These are phyloP conservation scores for Apium graveolens DNA, from an alignment of 129 eudicot species.

Conservation along the genomic window DNA sequence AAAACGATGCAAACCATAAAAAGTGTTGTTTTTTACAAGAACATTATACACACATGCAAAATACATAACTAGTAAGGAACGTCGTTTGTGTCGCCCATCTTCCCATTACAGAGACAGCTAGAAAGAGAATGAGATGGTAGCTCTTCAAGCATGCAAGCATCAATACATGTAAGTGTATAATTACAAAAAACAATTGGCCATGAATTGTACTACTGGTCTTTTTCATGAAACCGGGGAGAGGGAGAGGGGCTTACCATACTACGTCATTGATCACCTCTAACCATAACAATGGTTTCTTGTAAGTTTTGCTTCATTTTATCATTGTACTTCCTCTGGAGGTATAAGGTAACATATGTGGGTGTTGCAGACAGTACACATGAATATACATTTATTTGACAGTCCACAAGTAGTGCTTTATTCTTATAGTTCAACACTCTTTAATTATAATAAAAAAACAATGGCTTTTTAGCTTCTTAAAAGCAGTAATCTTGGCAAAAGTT, in stretches of 20 bases:
- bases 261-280: background rate
- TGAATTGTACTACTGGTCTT: too few species aligned
- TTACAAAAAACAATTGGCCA: too few species aligned
- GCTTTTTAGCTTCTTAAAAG: background rate
- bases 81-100: background rate
- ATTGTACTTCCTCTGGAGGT: too few species aligned
- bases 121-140: background rate
- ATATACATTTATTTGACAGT: background rate
- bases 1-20: background rate
- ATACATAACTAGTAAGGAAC: background rate
- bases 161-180: background rate
- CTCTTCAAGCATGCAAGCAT: background rate
- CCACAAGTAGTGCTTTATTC: background rate
- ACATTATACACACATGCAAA: background rate
- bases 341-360: background rate
- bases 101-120: background rate
- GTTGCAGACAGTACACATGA: background rate
- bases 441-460: too few species aligned
- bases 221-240: too few species aligned
- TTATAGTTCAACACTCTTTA: background rate
- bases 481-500: background rate
- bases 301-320: background rate
- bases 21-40: background rate
- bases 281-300: background rate
- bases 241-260: too few species aligned